Percentiles rank a stretch among this genome's conserved stretches.
These are phyloP conservation scores for Phytophthora tubulina DNA, from an alignment of 352 stramenopile genomes.

Conservation along the genomic window DNA sequence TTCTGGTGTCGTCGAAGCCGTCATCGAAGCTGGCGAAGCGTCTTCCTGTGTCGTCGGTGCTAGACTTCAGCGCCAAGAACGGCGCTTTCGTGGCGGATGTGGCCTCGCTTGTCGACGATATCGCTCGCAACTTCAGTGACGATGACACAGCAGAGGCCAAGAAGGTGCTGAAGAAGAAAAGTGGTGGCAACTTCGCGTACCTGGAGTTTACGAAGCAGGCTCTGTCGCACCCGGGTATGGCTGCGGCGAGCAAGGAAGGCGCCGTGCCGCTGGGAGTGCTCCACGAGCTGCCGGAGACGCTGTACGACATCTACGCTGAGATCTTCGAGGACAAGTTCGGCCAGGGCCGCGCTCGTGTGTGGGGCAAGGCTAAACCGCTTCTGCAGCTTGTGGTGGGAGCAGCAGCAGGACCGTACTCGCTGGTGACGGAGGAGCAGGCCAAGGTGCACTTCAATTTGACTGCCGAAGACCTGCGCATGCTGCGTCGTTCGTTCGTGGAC, in stretches of 20 bases:
- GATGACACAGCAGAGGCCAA: slow-evolving; percentile 56
- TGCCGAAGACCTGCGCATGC: slow-evolving; percentile 71
- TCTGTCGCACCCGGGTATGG: slow-evolving; percentile 72
- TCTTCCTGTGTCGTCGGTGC: slow-evolving; percentile 72
- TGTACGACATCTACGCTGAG: slow-evolving; percentile 87
- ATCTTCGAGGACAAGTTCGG: slow-evolving; percentile 92
- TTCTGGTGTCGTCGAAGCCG: slow-evolving; percentile 79
- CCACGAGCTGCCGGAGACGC: slow-evolving; percentile 76
- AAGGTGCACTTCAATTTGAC: slow-evolving; percentile 65
- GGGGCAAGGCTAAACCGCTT: slow-evolving; percentile 78
- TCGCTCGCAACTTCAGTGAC: slow-evolving; percentile 58
- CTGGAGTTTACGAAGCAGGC: slow-evolving; percentile 85
- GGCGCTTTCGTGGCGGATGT: slow-evolving; percentile 66
- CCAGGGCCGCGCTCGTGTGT: slow-evolving; percentile 74
- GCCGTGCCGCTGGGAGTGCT: slow-evolving; percentile 69
- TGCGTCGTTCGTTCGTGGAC: slow-evolving; percentile 81
- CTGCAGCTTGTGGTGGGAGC: slow-evolving; percentile 78
- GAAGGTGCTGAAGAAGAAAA: slow-evolving; percentile 71
- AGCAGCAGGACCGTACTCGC: slow-evolving; percentile 72
- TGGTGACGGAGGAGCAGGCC: slow-evolving; percentile 75
- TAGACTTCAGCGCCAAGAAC: slow-evolving; percentile 83
- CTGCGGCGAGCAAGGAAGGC: slow-evolving; percentile 46
- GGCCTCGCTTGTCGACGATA: slow-evolving; percentile 63
- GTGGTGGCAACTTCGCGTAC: slow-evolving; percentile 80
- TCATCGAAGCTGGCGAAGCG: slow-evolving; percentile 63